Evolutionary conservation across 2,329 filamentous ascomycete species (phyloP).

Genomic region (Apiospora hydei): DNA sequence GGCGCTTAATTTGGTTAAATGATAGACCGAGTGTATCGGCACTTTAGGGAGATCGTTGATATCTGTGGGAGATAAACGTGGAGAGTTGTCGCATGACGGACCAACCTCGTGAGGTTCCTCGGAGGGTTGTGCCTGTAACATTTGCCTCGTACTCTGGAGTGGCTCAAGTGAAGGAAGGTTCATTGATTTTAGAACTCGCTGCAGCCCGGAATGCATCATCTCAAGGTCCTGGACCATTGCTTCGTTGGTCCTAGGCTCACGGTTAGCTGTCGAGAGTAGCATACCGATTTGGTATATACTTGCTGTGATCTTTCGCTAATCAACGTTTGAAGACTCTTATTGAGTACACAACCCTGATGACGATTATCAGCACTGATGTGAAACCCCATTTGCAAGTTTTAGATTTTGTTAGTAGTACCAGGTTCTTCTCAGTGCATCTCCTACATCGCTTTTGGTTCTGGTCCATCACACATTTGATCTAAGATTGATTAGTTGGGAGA

Average conservation of each 20-base stretch:
- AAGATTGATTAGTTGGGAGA: not conserved
- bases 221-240: conserved; percentile 34
- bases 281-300: conserved; percentile 23
- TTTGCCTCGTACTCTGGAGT: conserved; percentile 31
- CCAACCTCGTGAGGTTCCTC: conserved; percentile 31
- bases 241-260: conserved; percentile 31
- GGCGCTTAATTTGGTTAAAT: conserved; percentile 47
- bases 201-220: conserved; percentile 33
- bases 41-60: conserved; percentile 47
- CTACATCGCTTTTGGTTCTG: conserved; percentile 45
- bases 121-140: conserved; percentile 26
- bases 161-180: conserved; percentile 30
- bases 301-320: conserved; percentile 51
- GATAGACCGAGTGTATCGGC: conserved; percentile 49
- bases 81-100: conserved; percentile 38
- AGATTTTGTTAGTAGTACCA: conserved; percentile 29
- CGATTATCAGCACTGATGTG: not conserved
- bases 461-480: conserved; percentile 53
- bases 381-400: too few relatives aligned
- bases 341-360: conserved; percentile 44
- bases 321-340: conserved; percentile 51
- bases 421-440: conserved; percentile 45
- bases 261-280: not conserved
- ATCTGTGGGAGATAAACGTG: conserved; percentile 35
- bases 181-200: conserved; percentile 31